These are phyloP conservation scores for Colletotrichum sp. DNA, from an alignment of 2,329 filamentous ascomycete genomes.

Conservation along the genomic window DNA sequence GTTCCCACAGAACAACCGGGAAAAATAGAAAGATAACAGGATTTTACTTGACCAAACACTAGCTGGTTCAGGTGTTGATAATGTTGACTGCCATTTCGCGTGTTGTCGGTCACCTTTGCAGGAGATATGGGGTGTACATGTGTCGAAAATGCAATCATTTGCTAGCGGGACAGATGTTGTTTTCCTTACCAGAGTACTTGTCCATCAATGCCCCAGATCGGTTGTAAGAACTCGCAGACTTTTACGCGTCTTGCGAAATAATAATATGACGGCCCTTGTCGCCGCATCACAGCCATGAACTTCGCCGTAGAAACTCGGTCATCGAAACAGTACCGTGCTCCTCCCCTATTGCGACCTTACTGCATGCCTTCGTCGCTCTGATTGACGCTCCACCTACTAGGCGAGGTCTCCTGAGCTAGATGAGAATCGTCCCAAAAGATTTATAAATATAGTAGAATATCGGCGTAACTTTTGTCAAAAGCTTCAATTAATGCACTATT, in stretches of 20 bases:
- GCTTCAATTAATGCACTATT: neutral
- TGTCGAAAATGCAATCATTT: neutral
- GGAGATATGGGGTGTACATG: neutral
- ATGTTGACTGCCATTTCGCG: neutral
- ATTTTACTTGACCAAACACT: neutral
- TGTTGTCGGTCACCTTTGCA: neutral
- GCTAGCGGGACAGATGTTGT: neutral
- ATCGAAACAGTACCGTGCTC: neutral
- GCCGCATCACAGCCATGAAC: neutral
- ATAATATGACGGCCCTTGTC: accelerated
- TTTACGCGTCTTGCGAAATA: neutral
- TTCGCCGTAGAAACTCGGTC: neutral
- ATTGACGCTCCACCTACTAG: neutral
- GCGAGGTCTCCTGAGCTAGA: neutral
- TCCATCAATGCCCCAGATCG: neutral
- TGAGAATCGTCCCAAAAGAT: neutral
- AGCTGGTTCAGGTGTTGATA: neutral
- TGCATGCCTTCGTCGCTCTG: neutral
- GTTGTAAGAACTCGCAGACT: neutral
- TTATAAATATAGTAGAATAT: neutral
- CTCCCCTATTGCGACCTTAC: neutral
- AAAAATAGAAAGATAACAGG: neutral
- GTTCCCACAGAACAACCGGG: neutral
- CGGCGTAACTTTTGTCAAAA: neutral
- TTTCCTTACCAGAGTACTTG: neutral